Conservation (phyloP, 164 flowering plant genomes). For the Tinospora cordifolia region DNA sequence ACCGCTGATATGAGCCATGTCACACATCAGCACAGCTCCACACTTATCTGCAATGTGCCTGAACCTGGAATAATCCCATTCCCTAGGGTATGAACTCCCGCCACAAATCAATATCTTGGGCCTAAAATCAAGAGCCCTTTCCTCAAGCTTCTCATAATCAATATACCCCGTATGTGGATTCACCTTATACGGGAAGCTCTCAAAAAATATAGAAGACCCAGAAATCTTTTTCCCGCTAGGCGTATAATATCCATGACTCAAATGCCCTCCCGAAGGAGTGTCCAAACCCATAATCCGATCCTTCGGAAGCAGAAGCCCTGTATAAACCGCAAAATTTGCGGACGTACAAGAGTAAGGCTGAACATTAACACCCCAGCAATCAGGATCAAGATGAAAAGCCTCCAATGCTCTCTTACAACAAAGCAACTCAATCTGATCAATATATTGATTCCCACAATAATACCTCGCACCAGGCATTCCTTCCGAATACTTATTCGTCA, state of each 20-base stretch:
- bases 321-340: constrained; percentile 79
- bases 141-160: constrained; percentile 80
- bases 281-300: constrained; percentile 94
- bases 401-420: constrained; percentile 68
- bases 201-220: constrained; percentile 78
- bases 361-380: constrained; percentile 87
- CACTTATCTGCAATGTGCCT: constrained; percentile 76
- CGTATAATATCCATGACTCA: constrained; percentile 81
- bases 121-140: constrained; percentile 66
- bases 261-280: constrained; percentile 82
- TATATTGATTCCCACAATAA: constrained; percentile 67
- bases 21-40: constrained; percentile 69
- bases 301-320: constrained; percentile 64
- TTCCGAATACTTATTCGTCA: constrained; percentile 77
- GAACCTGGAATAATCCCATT: constrained; percentile 74
- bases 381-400: constrained; percentile 59
- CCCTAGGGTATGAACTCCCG: constrained; percentile 82
- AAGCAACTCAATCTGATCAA: constrained; percentile 70
- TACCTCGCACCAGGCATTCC: constrained; percentile 74
- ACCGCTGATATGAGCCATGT: constrained; percentile 94
- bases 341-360: constrained; percentile 92
- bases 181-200: constrained; percentile 68
- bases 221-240: constrained; percentile 74
- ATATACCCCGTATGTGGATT: constrained; percentile 70
- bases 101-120: constrained; percentile 84